Percentiles rank a stretch among this genome's conserved stretches.
Evolutionary conservation across 441 rosid species (phyloP).

Genomic region (Euphorbia corollata): DNA sequence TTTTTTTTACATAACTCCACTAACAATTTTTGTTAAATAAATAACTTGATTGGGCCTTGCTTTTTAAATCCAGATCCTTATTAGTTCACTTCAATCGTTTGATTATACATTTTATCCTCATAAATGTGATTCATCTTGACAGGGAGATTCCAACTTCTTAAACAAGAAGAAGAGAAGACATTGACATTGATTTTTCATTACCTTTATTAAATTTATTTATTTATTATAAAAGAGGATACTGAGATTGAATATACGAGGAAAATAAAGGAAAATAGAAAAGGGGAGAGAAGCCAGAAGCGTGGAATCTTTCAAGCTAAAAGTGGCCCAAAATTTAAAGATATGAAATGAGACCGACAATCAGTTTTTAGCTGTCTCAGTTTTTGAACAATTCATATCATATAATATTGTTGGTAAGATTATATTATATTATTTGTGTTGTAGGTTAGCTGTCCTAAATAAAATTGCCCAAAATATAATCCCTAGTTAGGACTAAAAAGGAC

Average conservation of each 20-base stretch:
- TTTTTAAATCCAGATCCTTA: neutral
- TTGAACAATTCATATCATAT: neutral
- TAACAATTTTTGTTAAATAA: no score
- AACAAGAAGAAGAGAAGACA: neutral
- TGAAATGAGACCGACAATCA: neutral
- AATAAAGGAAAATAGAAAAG: neutral
- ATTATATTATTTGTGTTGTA: slow-evolving; percentile 12
- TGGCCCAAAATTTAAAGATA: slow-evolving; percentile 14
- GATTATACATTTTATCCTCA: neutral
- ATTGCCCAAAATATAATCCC: neutral
- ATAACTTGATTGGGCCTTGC: no score
- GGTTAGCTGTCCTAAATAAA: slow-evolving; percentile 18
- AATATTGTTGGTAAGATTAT: neutral
- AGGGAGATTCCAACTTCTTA: slow-evolving; percentile 4
- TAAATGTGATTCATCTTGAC: neutral
- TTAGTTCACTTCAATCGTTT: neutral
- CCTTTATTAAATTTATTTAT: no score
- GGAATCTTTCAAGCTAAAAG: slow-evolving; percentile 24
- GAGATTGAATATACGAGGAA: slow-evolving; percentile 1
- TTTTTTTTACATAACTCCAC: neutral
- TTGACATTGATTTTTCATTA: neutral
- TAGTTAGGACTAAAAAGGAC: slow-evolving; percentile 53
- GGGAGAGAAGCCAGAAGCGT: slow-evolving; percentile 15
- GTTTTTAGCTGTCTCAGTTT: slow-evolving; percentile 18
- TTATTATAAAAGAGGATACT: neutral